phyloP scores from a whole-genome alignment of 1,284 basidiomycete genomes.

The Sutorius eximius region DNA sequence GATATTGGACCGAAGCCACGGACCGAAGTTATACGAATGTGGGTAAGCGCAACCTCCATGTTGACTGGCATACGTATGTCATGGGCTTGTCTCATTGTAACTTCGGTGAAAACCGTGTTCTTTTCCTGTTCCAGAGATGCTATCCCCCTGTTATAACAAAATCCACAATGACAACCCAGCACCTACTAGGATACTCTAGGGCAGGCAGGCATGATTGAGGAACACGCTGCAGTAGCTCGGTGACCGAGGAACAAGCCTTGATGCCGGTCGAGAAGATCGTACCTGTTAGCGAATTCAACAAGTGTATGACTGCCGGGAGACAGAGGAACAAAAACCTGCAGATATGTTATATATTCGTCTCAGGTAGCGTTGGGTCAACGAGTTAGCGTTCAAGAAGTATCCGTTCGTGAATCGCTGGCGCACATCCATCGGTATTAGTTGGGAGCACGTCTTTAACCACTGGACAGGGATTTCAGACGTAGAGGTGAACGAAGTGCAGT shows the following conservation, averaged over 20 bases:
- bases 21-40: constrained; percentile 70
- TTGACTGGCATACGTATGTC: constrained; percentile 64
- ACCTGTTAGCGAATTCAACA: constrained; percentile 40
- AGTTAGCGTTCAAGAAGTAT: constrained; percentile 81
- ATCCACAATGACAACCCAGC: not conserved
- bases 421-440: constrained; percentile 74
- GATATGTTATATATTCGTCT: constrained; percentile 74
- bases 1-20: constrained; percentile 22
- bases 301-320: not conserved
- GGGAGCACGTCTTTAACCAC: constrained; percentile 79
- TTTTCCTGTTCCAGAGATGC: constrained; percentile 60
- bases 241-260: constrained; percentile 57
- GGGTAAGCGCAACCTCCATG: constrained; percentile 60
- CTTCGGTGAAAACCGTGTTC: constrained; percentile 52
- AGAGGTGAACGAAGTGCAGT: constrained; percentile 79
- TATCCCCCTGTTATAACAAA: constrained; percentile 30
- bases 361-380: constrained; percentile 70
- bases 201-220: constrained; percentile 48
- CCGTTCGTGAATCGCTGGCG: constrained; percentile 55
- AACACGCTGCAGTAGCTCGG: constrained; percentile 57
- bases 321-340: constrained; percentile 50
- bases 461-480: constrained; percentile 78
- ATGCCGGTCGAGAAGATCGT: constrained; percentile 53
- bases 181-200: constrained; percentile 56
- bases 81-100: constrained; percentile 61